Percentiles rank a stretch among this genome's conserved stretches.
phyloP scores from a whole-genome alignment of 1,284 basidiomycete genomes.

The Fomitopsis betulina region DNA sequence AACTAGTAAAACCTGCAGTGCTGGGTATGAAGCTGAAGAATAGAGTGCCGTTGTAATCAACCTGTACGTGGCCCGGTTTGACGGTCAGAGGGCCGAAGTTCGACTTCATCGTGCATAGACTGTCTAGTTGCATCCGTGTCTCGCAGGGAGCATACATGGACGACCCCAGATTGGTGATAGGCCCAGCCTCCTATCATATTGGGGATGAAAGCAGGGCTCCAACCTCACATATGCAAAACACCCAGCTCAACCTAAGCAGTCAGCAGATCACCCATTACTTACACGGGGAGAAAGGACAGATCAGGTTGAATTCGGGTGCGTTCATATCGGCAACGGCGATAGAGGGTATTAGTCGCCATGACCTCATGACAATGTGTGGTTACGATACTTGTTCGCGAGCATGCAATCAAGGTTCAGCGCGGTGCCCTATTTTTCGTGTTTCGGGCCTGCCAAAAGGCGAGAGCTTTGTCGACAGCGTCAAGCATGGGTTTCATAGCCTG shows the following conservation, averaged over 20 bases:
- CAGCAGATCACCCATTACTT: background rate
- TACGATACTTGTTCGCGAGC: background rate
- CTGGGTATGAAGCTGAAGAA: too few species aligned
- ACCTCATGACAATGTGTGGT: background rate
- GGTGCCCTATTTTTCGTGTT: constrained; percentile 16
- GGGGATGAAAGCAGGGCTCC: background rate
- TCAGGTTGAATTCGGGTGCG: background rate
- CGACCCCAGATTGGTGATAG: background rate
- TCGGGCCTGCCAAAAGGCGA: constrained; percentile 49
- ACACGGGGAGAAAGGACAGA: background rate
- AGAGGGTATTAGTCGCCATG: background rate
- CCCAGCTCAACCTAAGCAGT: background rate
- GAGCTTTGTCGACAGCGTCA: constrained; percentile 74
- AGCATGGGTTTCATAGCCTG: constrained; percentile 81
- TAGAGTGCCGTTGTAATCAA: too few species aligned
- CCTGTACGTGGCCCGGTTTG: too few species aligned
- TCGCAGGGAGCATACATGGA: too few species aligned
- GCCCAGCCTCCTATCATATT: background rate
- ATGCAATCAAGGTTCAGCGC: constrained; percentile 9
- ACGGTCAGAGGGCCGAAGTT: too few species aligned
- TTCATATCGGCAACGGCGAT: background rate
- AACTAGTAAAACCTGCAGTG: too few species aligned
- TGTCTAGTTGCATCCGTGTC: too few species aligned
- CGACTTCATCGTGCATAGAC: too few species aligned
- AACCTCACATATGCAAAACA: background rate